Conservation (phyloP, 2,329 filamentous ascomycete species). For the Microsporum ferrugineum region DNA sequence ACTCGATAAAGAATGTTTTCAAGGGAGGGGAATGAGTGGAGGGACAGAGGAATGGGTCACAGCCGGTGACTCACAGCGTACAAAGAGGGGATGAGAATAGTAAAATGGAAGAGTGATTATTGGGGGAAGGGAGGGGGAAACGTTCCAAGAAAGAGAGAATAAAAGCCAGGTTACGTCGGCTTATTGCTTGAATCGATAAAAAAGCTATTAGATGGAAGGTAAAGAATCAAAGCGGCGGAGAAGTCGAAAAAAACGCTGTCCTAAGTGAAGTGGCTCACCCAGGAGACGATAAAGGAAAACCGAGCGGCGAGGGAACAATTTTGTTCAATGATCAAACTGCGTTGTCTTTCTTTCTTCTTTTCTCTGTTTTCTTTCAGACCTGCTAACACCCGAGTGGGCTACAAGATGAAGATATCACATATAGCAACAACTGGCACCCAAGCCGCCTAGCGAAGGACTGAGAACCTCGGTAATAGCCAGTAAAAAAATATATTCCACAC, state of each 20-base stretch:
- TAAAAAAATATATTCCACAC: not conserved
- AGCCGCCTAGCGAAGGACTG: conserved; percentile 1
- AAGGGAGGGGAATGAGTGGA: not conserved
- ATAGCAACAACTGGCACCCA: not conserved
- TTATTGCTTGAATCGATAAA: conserved; percentile 1
- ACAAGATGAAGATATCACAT: conserved; percentile 6
- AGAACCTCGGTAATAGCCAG: not conserved
- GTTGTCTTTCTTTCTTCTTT: conserved; percentile 1
- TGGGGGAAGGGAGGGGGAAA: not conserved
- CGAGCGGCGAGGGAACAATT: conserved; percentile 1
- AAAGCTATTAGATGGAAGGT: not conserved
- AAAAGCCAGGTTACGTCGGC: not conserved
- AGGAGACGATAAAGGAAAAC: not conserved
- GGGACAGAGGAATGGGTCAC: not conserved
- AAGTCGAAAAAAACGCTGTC: not conserved
- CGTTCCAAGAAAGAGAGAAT: not conserved
- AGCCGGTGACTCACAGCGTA: not conserved
- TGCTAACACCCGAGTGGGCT: conserved; percentile 3
- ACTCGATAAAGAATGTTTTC: not conserved
- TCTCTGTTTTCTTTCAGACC: not conserved
- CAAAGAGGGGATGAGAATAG: not conserved
- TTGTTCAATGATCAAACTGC: conserved; percentile 2
- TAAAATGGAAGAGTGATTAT: not conserved
- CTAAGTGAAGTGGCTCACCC: not conserved
- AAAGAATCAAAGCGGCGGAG: not conserved